Evolutionary conservation across 2,329 filamentous ascomycete species (phyloP).

Genomic region (Fusarium veterinarium): DNA sequence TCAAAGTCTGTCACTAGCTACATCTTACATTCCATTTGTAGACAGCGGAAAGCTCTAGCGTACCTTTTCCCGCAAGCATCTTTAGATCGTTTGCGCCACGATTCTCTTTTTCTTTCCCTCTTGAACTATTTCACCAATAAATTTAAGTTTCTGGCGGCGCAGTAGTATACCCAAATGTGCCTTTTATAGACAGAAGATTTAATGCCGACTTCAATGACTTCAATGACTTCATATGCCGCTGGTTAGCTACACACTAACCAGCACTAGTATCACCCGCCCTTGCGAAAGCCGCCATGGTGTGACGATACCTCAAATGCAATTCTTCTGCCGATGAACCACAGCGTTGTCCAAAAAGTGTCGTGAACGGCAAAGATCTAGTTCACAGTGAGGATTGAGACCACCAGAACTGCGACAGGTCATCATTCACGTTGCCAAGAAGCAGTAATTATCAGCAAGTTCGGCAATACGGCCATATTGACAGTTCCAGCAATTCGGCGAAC

Average conservation of each 20-base stretch:
- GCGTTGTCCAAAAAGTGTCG: neutral
- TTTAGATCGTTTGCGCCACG: neutral
- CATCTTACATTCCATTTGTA: neutral
- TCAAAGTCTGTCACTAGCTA: no score
- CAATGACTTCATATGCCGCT: neutral
- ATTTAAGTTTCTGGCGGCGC: accelerated
- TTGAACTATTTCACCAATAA: neutral
- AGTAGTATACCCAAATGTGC: neutral
- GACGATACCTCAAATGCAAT: neutral
- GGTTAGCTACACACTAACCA: neutral
- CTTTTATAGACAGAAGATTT: accelerated
- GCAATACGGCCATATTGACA: neutral
- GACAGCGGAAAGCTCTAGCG: neutral
- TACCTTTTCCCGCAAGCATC: neutral
- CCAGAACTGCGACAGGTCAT: no score
- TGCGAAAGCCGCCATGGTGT: neutral
- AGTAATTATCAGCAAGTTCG: neutral
- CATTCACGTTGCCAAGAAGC: neutral
- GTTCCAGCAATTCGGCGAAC: neutral
- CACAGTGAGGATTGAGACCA: no score
- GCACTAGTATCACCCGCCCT: no score
- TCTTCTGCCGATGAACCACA: neutral
- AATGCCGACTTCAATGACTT: neutral
- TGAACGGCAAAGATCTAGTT: neutral
- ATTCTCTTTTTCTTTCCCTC: neutral